These are phyloP conservation scores for Parachlorella kessleri DNA, from an alignment of 139 green algal genomes.

Conservation along the genomic window DNA sequence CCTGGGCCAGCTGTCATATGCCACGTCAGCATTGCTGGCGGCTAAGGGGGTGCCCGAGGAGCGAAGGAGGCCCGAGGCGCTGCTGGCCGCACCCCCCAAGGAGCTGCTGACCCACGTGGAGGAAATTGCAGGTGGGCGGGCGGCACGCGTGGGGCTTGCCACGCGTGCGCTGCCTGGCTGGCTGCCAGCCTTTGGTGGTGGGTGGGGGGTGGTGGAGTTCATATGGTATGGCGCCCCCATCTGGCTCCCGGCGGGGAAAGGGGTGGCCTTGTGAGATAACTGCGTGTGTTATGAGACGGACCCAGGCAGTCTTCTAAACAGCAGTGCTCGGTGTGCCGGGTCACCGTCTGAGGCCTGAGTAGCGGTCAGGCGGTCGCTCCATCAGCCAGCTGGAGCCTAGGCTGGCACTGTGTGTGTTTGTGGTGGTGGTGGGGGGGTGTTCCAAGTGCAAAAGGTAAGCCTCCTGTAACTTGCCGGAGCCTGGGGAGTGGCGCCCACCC, in stretches of 20 bases:
- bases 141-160: too few relatives aligned
- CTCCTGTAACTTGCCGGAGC: too few relatives aligned
- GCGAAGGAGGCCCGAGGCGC: background rate
- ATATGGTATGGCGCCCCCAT: background rate
- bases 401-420: too few relatives aligned
- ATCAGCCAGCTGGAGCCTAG: too few relatives aligned
- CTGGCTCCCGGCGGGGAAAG: conserved; percentile 60
- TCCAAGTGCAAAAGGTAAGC: too few relatives aligned
- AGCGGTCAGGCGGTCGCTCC: too few relatives aligned
- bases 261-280: too few relatives aligned
- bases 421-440: background rate
- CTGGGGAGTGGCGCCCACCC: too few relatives aligned
- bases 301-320: too few relatives aligned
- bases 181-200: background rate
- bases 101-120: conserved; percentile 30
- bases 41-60: background rate
- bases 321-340: too few relatives aligned
- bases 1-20: conserved; percentile 34
- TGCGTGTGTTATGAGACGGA: too few relatives aligned
- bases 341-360: too few relatives aligned
- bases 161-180: background rate
- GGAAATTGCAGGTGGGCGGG: conserved; percentile 8
- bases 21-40: conserved; percentile 25
- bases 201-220: background rate
- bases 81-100: conserved; percentile 19